Evolutionary conservation across 352 stramenopile species (phyloP).

Genomic region (Bremia lactucae): DNA sequence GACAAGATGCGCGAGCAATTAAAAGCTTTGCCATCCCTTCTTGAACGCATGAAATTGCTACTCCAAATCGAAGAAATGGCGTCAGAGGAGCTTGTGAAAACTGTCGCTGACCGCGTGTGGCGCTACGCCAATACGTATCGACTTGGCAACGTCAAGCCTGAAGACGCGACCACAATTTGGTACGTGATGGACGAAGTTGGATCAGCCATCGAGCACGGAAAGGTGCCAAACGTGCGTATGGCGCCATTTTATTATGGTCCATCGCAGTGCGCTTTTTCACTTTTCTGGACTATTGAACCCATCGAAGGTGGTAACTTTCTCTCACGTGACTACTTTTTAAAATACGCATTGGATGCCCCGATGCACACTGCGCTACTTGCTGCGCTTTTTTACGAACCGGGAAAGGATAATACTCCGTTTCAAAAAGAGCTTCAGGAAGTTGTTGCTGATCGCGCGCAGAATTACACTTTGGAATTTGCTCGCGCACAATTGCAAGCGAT

Average conservation of each 20-base stretch:
- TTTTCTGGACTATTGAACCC: conserved; percentile 30
- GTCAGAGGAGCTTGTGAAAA: conserved; percentile 13
- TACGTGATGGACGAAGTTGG: conserved; percentile 56
- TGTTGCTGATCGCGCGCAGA: conserved; percentile 16
- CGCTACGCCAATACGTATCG: conserved; percentile 40
- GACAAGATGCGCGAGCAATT: conserved; percentile 29
- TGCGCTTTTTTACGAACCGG: conserved; percentile 32
- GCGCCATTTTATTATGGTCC: conserved; percentile 36
- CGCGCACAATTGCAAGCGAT: conserved; percentile 29
- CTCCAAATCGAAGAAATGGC: conserved; percentile 30
- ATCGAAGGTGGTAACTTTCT: conserved; percentile 43
- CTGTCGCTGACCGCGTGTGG: conserved; percentile 31
- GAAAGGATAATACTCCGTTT: conserved; percentile 17
- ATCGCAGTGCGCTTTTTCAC: conserved; percentile 35
- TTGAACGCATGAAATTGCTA: conserved; percentile 37
- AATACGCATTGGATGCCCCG: conserved; percentile 16
- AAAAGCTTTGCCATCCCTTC: conserved; percentile 18
- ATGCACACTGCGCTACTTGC: conserved; percentile 29
- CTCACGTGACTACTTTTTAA: conserved; percentile 32
- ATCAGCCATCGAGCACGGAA: conserved; percentile 35
- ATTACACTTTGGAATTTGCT: conserved; percentile 25
- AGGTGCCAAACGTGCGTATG: conserved; percentile 38
- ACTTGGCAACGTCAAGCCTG: conserved; percentile 30
- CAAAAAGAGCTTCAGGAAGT: conserved; percentile 20
- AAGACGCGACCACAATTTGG: conserved; percentile 36